Conservation (phyloP, 345 rosid genomes). For the Lenwebbia sp. region DNA sequence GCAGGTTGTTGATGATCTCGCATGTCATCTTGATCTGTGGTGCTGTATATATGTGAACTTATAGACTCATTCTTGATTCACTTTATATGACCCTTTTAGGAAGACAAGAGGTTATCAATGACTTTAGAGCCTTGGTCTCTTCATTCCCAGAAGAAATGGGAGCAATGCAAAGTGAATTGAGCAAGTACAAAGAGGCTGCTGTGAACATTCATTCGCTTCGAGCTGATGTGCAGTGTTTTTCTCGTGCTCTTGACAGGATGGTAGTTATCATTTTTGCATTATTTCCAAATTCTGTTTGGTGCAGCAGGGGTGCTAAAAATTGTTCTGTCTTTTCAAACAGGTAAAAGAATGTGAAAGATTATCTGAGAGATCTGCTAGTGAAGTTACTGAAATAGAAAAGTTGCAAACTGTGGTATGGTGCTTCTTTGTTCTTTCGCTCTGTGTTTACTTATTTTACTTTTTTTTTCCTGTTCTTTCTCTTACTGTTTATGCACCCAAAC, state of each 20-base stretch:
- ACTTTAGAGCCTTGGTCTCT: constrained; percentile 75
- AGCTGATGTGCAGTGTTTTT: constrained; percentile 74
- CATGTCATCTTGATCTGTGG: neutral
- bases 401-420: constrained; percentile 61
- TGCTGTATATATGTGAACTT: neutral
- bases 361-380: constrained; percentile 41
- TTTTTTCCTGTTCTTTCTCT: neutral
- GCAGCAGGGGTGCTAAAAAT: neutral
- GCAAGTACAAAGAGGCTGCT: constrained; percentile 64
- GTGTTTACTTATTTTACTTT: neutral
- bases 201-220: constrained; percentile 67
- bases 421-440: neutral
- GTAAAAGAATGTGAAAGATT: constrained; percentile 51
- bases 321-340: constrained; percentile 33
- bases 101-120: constrained; percentile 76
- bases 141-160: constrained; percentile 91
- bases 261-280: constrained; percentile 24
- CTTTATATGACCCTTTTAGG: constrained; percentile 31
- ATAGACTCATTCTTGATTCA: neutral
- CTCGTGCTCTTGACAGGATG: constrained; percentile 57
- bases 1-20: constrained; percentile 38
- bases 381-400: constrained; percentile 50
- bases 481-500: neutral
- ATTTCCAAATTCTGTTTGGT: neutral
- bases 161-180: constrained; percentile 69